Base-by-base conservation (phyloP, 306 rosid genomes). In the Morella rubra region DNA sequence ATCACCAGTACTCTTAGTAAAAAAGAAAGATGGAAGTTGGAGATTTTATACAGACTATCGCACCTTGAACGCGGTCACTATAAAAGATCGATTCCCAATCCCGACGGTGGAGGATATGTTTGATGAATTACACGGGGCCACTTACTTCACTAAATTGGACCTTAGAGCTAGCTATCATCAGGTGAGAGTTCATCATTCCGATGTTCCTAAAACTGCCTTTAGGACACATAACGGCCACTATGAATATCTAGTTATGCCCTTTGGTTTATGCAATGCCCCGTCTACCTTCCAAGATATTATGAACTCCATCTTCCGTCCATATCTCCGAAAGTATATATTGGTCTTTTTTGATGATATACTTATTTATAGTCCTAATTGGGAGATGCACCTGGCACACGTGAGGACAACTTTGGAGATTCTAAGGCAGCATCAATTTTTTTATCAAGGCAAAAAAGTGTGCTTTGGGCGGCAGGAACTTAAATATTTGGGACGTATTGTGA, bases 61-160 rank as follows among this genome's bases (percentile, higher is more conserved):
- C 1, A 13, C 32, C 6, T 24, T 58, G 2, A 58, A 58, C 24
- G 8, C 64, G 1, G 49, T 9, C 6, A 45, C 49, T 9, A 45
- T 58, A 3, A 19, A 58, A 58, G 27, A 58, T 8, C 22, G 27
- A 58, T 58, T 58, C 2, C 67, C 41, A 0, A 60, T 60, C 15
- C 67, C 67, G 0, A 60, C 41, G 1, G 5, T 60, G 11, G 67
- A 60, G 1, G 67, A 60, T 14, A 60, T 60, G 67, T 9, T 24
- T 1, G 42, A 60, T 60, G 67, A 60, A 20, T 12, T 72, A 14
- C 11, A 72, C 41, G 51, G 51, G 0, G 65, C 65, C 4, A 4
- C 65, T 18, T 73, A 73, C n/a, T 73, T 73, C 13, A 55, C 55
- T 18, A 73, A 73, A n/a, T 11, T 73, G 1, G 69, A 73, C 15